These are phyloP conservation scores for Hyphopichia pseudoburtonii DNA, from an alignment of 1,139 yeast genomes.

Conservation along the genomic window DNA sequence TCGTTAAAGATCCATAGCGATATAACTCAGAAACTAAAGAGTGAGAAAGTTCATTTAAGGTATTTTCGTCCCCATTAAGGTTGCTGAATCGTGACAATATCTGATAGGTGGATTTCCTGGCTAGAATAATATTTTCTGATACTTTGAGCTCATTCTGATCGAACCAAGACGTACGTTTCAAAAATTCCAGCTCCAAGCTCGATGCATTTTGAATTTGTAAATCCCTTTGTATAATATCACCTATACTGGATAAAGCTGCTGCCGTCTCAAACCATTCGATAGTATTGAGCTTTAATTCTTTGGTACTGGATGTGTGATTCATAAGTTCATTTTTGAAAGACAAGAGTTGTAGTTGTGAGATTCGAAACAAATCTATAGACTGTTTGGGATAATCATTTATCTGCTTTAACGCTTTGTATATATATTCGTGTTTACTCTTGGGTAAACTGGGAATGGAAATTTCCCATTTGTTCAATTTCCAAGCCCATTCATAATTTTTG, in stretches of 20 bases:
- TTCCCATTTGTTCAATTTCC: constrained; percentile 77
- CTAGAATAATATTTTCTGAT: constrained; percentile 42
- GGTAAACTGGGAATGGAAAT: constrained; percentile 44
- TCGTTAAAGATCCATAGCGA: constrained; percentile 40
- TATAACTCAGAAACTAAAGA: constrained; percentile 40
- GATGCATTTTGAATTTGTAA: constrained; percentile 3
- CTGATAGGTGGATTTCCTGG: constrained; percentile 38
- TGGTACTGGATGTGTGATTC: constrained; percentile 11
- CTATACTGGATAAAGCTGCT: constrained; percentile 30
- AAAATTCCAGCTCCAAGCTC: constrained; percentile 9
- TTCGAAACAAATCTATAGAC: constrained; percentile 14
- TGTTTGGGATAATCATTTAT: constrained; percentile 30
- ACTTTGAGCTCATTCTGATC: constrained; percentile 27
- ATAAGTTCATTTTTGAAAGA: constrained; percentile 11
- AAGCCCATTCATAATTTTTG: constrained; percentile 48
- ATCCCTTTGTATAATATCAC: constrained; percentile 12
- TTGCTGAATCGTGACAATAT: constrained; percentile 20
- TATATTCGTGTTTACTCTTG: constrained; percentile 35
- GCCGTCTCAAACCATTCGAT: constrained; percentile 36
- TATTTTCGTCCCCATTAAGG: constrained; percentile 6
- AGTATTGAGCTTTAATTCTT: constrained; percentile 14
- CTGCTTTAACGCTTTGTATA: constrained; percentile 49
- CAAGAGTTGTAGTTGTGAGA: constrained; percentile 19
- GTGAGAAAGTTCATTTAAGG: constrained; percentile 5
- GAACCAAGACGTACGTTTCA: constrained; percentile 36